Conservation (phyloP, 2,329 filamentous ascomycete species). For the Aureobasidium melanogenum region DNA sequence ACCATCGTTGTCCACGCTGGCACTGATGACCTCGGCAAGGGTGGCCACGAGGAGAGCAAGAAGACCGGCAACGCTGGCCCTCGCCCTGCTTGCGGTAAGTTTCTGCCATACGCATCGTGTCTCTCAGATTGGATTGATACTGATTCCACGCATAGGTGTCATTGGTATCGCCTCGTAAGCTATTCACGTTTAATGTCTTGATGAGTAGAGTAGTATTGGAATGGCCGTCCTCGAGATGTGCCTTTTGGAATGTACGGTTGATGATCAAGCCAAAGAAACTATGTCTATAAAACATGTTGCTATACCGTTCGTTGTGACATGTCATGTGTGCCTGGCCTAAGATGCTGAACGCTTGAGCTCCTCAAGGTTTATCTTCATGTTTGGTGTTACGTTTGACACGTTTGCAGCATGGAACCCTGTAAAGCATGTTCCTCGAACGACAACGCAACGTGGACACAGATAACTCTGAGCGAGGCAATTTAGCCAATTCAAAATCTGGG, state of each 20-base stretch:
- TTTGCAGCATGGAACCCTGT: neutral
- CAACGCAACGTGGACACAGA: neutral
- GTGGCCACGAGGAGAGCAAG: slow-evolving; percentile 86
- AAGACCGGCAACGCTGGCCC: slow-evolving; percentile 95
- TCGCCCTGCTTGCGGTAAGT: slow-evolving; percentile 87
- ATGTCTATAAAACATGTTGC: neutral
- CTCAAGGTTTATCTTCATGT: neutral
- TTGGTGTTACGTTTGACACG: neutral
- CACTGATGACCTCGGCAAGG: slow-evolving; percentile 94
- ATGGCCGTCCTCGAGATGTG: neutral
- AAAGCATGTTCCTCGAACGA: neutral
- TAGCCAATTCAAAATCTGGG: neutral
- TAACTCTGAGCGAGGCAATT: neutral
- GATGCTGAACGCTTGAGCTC: neutral
- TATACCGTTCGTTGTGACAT: neutral
- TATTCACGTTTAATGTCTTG: neutral
- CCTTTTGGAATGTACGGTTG: slow-evolving; percentile 1
- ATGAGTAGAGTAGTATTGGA: slow-evolving; percentile 6
- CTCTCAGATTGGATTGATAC: neutral
- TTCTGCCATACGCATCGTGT: neutral
- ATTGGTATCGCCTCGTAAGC: slow-evolving; percentile 29
- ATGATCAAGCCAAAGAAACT: neutral
- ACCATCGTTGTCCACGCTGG: slow-evolving; percentile 91
- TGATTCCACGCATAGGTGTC: slow-evolving; percentile 19
- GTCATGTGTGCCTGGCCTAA: neutral